Percentiles rank a stretch among this genome's conserved stretches.
Evolutionary conservation across 441 rosid species (phyloP).

Genomic region (Populus hybrid): DNA sequence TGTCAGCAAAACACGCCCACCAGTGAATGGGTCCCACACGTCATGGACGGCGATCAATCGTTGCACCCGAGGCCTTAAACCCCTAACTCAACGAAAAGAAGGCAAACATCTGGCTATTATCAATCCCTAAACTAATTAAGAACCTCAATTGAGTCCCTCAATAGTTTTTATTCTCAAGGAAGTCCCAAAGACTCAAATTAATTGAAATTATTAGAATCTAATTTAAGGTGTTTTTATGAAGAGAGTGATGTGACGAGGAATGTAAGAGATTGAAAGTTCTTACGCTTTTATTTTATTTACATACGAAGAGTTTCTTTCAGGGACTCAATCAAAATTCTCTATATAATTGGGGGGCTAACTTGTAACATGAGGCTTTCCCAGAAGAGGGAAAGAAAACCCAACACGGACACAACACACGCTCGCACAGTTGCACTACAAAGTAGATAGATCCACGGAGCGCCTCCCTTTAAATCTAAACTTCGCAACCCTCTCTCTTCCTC

Average conservation of each 20-base stretch:
- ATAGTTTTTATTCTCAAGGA: neutral
- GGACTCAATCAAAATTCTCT: neutral
- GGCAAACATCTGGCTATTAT: neutral
- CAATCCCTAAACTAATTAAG: neutral
- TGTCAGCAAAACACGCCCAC: neutral
- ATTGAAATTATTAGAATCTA: too few relatives aligned
- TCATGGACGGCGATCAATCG: constrained; percentile 13
- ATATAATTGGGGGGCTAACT: neutral
- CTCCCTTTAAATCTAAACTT: constrained; percentile 35
- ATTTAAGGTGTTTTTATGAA: too few relatives aligned
- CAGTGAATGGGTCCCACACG: neutral
- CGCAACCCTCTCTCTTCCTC: constrained; percentile 13
- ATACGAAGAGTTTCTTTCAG: too few relatives aligned
- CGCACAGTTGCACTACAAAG: neutral
- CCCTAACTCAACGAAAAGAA: neutral
- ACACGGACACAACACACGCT: neutral
- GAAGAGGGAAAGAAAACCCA: neutral
- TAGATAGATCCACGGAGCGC: constrained; percentile 17
- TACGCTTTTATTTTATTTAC: too few relatives aligned
- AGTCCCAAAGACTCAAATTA: neutral
- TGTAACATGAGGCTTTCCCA: neutral
- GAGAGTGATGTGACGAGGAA: too few relatives aligned
- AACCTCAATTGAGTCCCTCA: neutral
- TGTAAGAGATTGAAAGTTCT: too few relatives aligned
- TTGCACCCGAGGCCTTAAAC: constrained; percentile 1